Evolutionary conservation across 2,329 filamentous ascomycete genomes (phyloP), one percentile per base, ranked within the genome.

Genomic region (Raffaelea albimanens): DNA sequence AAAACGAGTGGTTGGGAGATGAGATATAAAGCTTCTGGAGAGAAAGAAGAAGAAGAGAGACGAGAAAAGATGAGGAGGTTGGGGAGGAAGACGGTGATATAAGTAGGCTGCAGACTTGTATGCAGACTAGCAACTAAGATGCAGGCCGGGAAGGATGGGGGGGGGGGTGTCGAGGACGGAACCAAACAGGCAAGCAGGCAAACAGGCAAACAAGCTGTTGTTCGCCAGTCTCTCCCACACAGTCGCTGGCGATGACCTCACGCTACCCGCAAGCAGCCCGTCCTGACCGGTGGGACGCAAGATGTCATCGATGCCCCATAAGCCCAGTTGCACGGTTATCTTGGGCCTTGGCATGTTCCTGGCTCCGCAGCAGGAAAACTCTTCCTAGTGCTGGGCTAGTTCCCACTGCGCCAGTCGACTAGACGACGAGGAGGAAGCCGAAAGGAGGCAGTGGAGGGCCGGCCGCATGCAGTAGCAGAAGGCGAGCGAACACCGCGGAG

Each of bases 1-100:
- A n/a, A 40, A 41, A 43, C 39, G 40, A 31, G 22, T 47, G 47
- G 48, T 49, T 49, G 51, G 51, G 43, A 41, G 45, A 47, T 40
- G 47, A 40, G 52, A 52, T 47, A 36, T 43, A 38, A 40, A 19
- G 33, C 8, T 16, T 16, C 13, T 38, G 34, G 20, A 23, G 16
- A 38, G 31, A 44, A 38, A 23, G 29, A 36, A 38, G 31, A 18
- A 36, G 8, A 29, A 13, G 25, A 29, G 25, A 29, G 25, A 13
- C 25, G 13, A 29, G 7, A 29, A 13, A 16, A 3, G 14, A 20
- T 13, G 19, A 23, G 20, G 40, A 23, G 40, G 40, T 41, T 23
- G 40, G 40, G 40, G 40, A 41, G 40, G 13, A 41, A 11, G 20
- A 22, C 23, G 20, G 22, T 23, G 40, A 41, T 41, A 41, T 41